Percentiles rank a stretch among this genome's conserved stretches.
Evolutionary conservation across 805 yeast species (phyloP).

Genomic region (Candida namnaoensis): DNA sequence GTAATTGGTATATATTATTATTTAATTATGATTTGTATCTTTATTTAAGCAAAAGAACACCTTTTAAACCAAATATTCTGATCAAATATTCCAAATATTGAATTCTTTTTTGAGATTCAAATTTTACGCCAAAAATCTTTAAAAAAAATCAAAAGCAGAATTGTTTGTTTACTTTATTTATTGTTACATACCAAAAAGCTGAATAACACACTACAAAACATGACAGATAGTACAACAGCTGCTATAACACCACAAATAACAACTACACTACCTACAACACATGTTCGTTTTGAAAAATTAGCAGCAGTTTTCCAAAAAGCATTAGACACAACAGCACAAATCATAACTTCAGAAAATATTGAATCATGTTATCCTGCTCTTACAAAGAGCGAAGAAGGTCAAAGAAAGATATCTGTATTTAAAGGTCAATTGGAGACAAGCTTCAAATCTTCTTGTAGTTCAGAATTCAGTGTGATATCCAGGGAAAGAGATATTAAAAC

Average conservation of each 20-base stretch:
- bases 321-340: slow-evolving; percentile 40
- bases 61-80: too few species aligned
- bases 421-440: slow-evolving; percentile 29
- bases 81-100: too few species aligned
- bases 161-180: too few species aligned
- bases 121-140: too few species aligned
- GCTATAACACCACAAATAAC: too few species aligned
- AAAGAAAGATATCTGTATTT: slow-evolving; percentile 32
- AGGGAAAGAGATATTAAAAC: slow-evolving; percentile 32
- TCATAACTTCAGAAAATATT: slow-evolving; percentile 38
- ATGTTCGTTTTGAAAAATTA: slow-evolving; percentile 38
- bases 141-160: too few species aligned
- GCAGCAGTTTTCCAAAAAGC: slow-evolving; percentile 39
- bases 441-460: slow-evolving; percentile 32
- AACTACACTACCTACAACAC: background rate
- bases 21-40: too few species aligned
- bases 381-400: slow-evolving; percentile 30
- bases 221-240: too few species aligned
- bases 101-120: too few species aligned
- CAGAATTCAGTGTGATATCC: slow-evolving; percentile 43
- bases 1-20: too few species aligned
- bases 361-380: slow-evolving; percentile 43
- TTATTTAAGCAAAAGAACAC: too few species aligned
- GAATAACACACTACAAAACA: background rate
- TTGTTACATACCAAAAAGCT: background rate